These are phyloP conservation scores for Dipteronia sinensis DNA, from an alignment of 345 rosid genomes.

Conservation along the genomic window DNA sequence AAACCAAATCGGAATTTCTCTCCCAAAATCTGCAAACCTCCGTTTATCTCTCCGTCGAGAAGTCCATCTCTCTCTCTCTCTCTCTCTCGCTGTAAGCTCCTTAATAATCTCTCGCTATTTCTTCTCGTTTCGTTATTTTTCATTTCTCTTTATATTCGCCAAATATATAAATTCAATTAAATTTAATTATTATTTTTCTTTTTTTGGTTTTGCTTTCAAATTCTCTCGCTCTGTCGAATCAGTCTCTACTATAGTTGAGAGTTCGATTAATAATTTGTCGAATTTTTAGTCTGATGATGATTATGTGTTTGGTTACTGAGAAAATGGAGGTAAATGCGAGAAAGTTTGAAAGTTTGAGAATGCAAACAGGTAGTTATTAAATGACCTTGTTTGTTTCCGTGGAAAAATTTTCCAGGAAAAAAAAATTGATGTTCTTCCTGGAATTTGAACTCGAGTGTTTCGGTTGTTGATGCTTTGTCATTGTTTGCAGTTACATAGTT, in stretches of 20 bases:
- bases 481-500: background rate
- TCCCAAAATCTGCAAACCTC: constrained; percentile 37
- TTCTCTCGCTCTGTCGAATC: background rate
- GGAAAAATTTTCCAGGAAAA: background rate
- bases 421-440: too few relatives aligned
- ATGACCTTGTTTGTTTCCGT: too few relatives aligned
- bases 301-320: constrained; percentile 30
- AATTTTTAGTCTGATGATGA: background rate
- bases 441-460: too few relatives aligned
- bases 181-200: background rate
- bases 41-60: constrained; percentile 50
- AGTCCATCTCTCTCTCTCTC: constrained; percentile 26
- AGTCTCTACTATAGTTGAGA: background rate
- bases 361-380: background rate
- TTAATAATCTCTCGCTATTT: constrained; percentile 35
- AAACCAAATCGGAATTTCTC: constrained; percentile 4
- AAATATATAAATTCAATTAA: background rate
- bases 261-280: background rate
- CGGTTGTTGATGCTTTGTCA: background rate
- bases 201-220: background rate
- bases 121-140: constrained; percentile 1
- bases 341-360: background rate
- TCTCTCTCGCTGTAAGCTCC: constrained; percentile 40
- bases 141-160: background rate
- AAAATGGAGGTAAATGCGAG: constrained; percentile 20